Evolutionary conservation across 768 basidiomycete genomes (phyloP), one percentile per base, ranked within the genome.

Genomic region (Leucocoprinus sp.): DNA sequence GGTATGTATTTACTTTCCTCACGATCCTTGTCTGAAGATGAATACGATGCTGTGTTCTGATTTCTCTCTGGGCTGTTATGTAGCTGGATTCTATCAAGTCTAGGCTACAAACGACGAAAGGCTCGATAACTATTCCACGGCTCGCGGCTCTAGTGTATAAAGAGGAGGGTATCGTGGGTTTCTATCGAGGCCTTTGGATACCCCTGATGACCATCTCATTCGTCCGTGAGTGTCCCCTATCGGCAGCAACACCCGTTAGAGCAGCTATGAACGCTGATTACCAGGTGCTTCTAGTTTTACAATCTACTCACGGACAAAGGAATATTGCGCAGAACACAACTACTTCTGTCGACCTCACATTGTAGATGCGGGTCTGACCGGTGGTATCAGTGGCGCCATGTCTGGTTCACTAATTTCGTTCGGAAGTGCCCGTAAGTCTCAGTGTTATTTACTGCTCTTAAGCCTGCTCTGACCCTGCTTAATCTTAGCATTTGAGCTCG

Each of bases 11-110:
- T 22, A 43, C 42, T 23, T 24, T 27, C 19, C 37, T 18, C 77
- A 43, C 44, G 65, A 57, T 18, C 42, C 35, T 39, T 40, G 21
- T 27, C 39, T 17, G 17, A 14, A 14, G 36, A 7, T 4, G 17
- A 21, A 45, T 29, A 17, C 19, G 23, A 23, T 38, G 17, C 37
- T 31, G 2, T 39, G 12, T 8, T 3, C n/a, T 5, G 21, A n/a
- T 17, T 29, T 24, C 33, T 29, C 14, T 37, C 1, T 46, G 15
- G 40, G 12, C 27, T 14, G 3, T 40, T 35, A 15, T 40, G 8
- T 43, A 93, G 82, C 69, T 97, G 68, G 95, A 98, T 63, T 91
- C 87, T 44, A 76, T 98, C 66, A 98, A 98, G 67, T 93, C 90
- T 50, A 73, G 92, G 57, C 67, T 96, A 42, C 92, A 96, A 65